Conservation (phyloP, 176 grass and related monocot species). For the Tuctoria greenei region DNA sequence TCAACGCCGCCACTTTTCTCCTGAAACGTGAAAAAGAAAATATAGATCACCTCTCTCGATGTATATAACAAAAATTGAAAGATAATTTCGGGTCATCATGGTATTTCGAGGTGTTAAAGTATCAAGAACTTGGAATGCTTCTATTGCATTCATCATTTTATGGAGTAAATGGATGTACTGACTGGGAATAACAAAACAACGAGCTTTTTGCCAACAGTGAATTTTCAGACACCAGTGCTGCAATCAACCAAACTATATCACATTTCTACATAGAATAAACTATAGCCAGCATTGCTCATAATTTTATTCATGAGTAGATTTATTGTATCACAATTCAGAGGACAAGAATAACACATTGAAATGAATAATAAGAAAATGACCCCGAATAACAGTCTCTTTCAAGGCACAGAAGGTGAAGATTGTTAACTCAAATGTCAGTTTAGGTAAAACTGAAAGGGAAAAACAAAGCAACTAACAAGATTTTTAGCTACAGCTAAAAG, state of each 20-base stretch:
- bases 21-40: slow-evolving; percentile 44
- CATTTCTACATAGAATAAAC: not conserved
- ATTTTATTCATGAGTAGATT: not conserved
- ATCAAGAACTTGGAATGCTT: slow-evolving; percentile 6
- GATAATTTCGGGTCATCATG: not conserved
- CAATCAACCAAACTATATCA: not conserved
- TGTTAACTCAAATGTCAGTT: not conserved
- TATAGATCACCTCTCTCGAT: slow-evolving; percentile 16
- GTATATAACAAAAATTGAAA: not conserved
- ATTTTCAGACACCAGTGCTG: not conserved
- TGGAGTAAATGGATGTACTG: not conserved
- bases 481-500: not conserved
- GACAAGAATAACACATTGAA: not conserved
- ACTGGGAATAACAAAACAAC: not conserved
- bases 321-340: not conserved
- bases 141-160: not conserved
- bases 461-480: not conserved
- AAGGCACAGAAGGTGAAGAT: not conserved
- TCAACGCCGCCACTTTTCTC: slow-evolving; percentile 42
- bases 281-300: not conserved
- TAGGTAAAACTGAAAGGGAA: not conserved
- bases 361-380: not conserved
- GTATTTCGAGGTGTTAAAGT: not conserved
- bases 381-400: not conserved
- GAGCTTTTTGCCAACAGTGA: not conserved